phyloP scores from a whole-genome alignment of 495 filamentous ascomycete genomes.

The Penicillium paradoxum region DNA sequence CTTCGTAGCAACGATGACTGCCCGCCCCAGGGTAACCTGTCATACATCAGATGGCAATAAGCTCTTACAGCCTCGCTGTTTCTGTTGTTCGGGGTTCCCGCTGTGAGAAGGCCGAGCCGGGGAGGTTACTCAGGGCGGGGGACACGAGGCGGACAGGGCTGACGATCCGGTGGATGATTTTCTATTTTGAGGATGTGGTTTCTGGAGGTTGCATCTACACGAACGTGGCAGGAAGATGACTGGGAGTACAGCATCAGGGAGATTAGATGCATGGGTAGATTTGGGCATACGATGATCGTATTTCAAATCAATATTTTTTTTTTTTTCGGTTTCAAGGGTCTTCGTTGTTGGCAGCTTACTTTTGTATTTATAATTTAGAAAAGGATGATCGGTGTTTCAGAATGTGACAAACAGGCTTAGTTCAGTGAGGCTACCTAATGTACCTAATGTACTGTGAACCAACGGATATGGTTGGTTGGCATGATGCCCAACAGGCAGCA shows the following conservation, averaged over 20 bases:
- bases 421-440: constrained; percentile 3
- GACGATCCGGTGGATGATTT: background rate
- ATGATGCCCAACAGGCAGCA: background rate
- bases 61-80: constrained; percentile 1
- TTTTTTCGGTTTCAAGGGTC: background rate
- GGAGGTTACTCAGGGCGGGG: background rate
- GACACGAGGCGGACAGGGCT: constrained; percentile 10
- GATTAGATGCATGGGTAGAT: no score
- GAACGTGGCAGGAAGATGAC: constrained; percentile 2
- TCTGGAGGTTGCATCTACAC: background rate
- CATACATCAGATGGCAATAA: background rate
- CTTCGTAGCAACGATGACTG: background rate
- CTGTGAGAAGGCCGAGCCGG: background rate
- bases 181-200: background rate
- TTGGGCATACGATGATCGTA: background rate
- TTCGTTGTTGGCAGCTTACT: background rate
- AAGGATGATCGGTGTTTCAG: background rate
- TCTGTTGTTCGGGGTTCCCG: background rate
- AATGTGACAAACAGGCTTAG: background rate
- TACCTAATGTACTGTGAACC: background rate
- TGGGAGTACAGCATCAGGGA: background rate
- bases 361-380: background rate
- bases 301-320: background rate
- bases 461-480: background rate
- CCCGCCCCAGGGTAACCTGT: background rate